A percentile compares a stretch with the other conserved stretches of the same genome.
Conservation (phyloP, 2,329 filamentous ascomycete genomes). For the Arthroderma sp. region DNA sequence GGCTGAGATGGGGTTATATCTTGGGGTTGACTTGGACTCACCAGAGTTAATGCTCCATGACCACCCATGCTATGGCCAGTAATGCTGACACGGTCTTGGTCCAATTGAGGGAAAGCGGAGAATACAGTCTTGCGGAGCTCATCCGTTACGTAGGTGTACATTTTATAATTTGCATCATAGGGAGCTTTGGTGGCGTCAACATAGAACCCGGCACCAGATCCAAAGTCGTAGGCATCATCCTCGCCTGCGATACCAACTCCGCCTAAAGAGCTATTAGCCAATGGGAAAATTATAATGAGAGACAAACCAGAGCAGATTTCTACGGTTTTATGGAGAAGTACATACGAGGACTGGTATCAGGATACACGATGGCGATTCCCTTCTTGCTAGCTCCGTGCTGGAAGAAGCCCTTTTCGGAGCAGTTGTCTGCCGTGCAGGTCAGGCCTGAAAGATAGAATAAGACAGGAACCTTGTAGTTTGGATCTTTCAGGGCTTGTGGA, state of each 20-base stretch:
- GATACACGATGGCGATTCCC: slow-evolving; percentile 85
- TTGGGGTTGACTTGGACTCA: slow-evolving; percentile 16
- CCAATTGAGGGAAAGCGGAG: slow-evolving; percentile 56
- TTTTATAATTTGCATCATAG: slow-evolving; percentile 68
- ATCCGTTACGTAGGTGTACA: slow-evolving; percentile 83
- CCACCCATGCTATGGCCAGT: slow-evolving; percentile 96
- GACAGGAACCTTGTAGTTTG: slow-evolving; percentile 57
- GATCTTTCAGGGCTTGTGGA: slow-evolving; percentile 44
- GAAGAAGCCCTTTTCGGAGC: slow-evolving; percentile 73
- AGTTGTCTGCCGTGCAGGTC: slow-evolving; percentile 82
- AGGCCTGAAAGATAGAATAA: slow-evolving; percentile 88
- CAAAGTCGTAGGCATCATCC: slow-evolving; percentile 84
- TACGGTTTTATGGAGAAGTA: slow-evolving; percentile 8
- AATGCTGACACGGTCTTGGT: slow-evolving; percentile 60
- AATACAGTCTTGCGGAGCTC: slow-evolving; percentile 77
- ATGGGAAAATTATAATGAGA: not conserved
- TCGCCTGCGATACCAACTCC: slow-evolving; percentile 71
- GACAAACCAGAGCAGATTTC: not conserved
- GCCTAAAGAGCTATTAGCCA: slow-evolving; percentile 29
- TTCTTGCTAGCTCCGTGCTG: slow-evolving; percentile 65
- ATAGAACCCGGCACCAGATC: slow-evolving; percentile 87
- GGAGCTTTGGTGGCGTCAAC: slow-evolving; percentile 67
- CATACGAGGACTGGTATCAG: slow-evolving; percentile 81
- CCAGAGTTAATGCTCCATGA: slow-evolving; percentile 79
- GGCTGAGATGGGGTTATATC: not conserved